A percentile compares a stretch with the other conserved stretches of the same genome.
Conservation (phyloP, 331 rosid genomes). For the Acacia concinna region DNA sequence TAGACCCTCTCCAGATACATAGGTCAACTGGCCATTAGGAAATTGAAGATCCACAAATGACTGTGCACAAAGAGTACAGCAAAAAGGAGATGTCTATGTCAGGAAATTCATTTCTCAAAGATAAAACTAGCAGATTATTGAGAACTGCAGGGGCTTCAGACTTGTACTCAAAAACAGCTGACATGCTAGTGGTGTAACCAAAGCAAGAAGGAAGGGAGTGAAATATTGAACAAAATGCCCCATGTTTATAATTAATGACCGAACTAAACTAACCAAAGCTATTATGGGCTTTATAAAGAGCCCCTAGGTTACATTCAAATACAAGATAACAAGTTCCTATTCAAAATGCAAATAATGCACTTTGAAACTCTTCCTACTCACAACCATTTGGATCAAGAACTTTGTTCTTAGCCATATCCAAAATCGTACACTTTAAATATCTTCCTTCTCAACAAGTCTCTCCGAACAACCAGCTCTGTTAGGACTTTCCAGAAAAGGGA, state of each 20-base stretch:
- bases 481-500: neutral
- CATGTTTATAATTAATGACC: neutral
- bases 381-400: neutral
- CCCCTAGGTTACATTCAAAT: neutral
- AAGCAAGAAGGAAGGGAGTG: neutral
- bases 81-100: neutral
- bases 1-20: constrained; percentile 93
- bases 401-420: neutral
- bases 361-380: neutral
- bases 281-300: neutral
- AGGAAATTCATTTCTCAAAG: constrained; percentile 18
- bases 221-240: neutral
- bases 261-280: neutral
- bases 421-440: neutral
- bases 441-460: neutral
- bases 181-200: neutral
- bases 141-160: neutral
- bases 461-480: neutral
- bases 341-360: neutral
- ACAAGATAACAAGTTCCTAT: neutral
- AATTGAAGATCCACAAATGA: constrained; percentile 96
- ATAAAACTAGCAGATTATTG: constrained; percentile 11
- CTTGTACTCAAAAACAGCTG: constrained; percentile 2
- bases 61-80: constrained; percentile 43
- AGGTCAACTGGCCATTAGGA: constrained; percentile 94